Conservation (phyloP, 2,329 filamentous ascomycete species). For the Westerdykella sp. region DNA sequence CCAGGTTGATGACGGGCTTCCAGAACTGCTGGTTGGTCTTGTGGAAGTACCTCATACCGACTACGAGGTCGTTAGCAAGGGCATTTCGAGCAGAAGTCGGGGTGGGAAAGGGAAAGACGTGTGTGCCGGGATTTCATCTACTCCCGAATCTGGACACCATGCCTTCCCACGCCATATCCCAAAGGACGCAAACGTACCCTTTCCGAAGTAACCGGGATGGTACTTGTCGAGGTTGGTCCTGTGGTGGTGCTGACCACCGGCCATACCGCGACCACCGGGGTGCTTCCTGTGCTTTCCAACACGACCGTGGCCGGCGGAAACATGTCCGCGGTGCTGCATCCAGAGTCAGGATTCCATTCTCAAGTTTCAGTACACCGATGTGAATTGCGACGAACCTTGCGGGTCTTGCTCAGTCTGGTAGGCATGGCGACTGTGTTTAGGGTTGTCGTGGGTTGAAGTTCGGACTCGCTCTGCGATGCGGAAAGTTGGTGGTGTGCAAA, state of each 20-base stretch:
- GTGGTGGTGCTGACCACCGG: slow-evolving; percentile 96
- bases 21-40: slow-evolving; percentile 93
- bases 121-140: too few species aligned
- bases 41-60: slow-evolving; percentile 80
- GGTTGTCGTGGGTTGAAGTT: slow-evolving; percentile 7
- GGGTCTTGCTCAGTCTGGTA: slow-evolving; percentile 29
- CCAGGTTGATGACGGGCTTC: slow-evolving; percentile 98
- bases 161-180: too few species aligned
- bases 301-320: slow-evolving; percentile 97
- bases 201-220: slow-evolving; percentile 95
- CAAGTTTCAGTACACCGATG: neutral
- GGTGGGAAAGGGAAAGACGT: too few species aligned
- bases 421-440: slow-evolving; percentile 33
- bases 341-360: slow-evolving; percentile 22
- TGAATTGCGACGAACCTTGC: slow-evolving; percentile 14
- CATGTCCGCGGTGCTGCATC: slow-evolving; percentile 76
- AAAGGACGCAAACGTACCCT: slow-evolving; percentile 47
- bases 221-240: slow-evolving; percentile 87
- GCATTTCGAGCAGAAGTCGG: too few species aligned
- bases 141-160: too few species aligned
- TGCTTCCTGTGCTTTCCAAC: slow-evolving; percentile 97
- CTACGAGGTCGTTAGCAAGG: slow-evolving; percentile 46
- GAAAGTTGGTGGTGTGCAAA: slow-evolving; percentile 2
- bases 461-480: neutral
- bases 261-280: slow-evolving; percentile 70